phyloP scores from a whole-genome alignment of 2,329 filamentous ascomycete genomes.

The Didymella exigua region DNA sequence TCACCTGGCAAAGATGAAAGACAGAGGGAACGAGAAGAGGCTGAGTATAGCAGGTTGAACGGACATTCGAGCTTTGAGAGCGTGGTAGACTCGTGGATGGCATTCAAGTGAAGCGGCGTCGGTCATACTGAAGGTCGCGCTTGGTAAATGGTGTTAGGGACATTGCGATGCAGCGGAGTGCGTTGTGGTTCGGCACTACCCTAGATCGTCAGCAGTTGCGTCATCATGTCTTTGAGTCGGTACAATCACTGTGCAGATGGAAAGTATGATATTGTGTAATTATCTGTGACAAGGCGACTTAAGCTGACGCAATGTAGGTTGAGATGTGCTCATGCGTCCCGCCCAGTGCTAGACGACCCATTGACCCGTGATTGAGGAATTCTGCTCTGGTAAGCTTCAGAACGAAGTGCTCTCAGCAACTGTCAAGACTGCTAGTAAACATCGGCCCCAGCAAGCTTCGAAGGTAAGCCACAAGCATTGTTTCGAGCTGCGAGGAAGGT shows the following conservation, averaged over 20 bases:
- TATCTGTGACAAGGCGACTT: neutral
- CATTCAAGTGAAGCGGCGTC: neutral
- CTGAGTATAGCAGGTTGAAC: slow-evolving; percentile 10
- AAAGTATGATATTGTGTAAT: neutral
- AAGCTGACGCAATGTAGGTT: too few relatives aligned
- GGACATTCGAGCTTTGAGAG: neutral
- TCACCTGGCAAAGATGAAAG: slow-evolving; percentile 2
- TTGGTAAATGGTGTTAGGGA: neutral
- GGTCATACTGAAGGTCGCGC: neutral
- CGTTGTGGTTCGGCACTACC: neutral
- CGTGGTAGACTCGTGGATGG: slow-evolving; percentile 4
- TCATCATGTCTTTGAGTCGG: neutral
- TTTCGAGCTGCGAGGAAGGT: slow-evolving; percentile 1
- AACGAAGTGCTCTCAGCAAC: neutral
- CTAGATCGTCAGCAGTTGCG: neutral
- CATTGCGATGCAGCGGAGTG: neutral
- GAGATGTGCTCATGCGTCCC: too few relatives aligned
- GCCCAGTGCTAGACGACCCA: too few relatives aligned
- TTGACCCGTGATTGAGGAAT: too few relatives aligned
- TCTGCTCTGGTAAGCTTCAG: neutral
- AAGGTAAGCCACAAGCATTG: neutral
- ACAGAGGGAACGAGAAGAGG: slow-evolving; percentile 14
- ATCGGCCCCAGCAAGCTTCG: neutral
- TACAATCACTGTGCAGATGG: too few relatives aligned
- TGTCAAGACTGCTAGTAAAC: neutral